Evolutionary conservation across 768 basidiomycete genomes (phyloP).

Genomic region (Suillus hirtellus): DNA sequence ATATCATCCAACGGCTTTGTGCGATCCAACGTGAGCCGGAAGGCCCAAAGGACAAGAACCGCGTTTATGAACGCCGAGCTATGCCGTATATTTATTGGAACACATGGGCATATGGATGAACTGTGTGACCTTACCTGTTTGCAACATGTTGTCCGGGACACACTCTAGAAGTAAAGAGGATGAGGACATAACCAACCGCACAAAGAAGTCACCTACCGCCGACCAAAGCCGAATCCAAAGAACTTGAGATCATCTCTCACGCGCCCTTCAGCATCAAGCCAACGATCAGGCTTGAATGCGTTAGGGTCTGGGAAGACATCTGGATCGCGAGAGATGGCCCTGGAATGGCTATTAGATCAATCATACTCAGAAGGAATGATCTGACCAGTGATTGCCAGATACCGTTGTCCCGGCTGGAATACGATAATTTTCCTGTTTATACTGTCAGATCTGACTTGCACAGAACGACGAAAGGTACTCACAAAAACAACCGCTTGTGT

Average conservation of each 20-base stretch:
- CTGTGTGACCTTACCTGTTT: constrained; percentile 1
- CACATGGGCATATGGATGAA: not conserved
- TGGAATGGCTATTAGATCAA: constrained; percentile 4
- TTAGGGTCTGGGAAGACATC: constrained; percentile 40
- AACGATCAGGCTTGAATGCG: constrained; percentile 54
- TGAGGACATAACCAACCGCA: not conserved
- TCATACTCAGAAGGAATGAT: not conserved
- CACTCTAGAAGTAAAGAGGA: constrained; percentile 27
- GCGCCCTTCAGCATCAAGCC: constrained; percentile 45
- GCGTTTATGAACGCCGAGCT: constrained; percentile 6
- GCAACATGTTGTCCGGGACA: constrained; percentile 8
- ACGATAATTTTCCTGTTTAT: constrained; percentile 31
- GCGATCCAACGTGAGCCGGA: constrained; percentile 36
- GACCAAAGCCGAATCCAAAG: constrained; percentile 57
- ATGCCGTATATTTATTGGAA: not conserved
- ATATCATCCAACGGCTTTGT: constrained; percentile 51
- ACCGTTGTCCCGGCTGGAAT: constrained; percentile 37
- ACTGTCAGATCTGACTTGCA: not conserved
- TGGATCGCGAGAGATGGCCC: constrained; percentile 28
- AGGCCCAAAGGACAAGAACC: constrained; percentile 4
- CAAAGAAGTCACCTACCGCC: constrained; percentile 18
- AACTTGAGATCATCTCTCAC: constrained; percentile 49
- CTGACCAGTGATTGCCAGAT: constrained; percentile 33
- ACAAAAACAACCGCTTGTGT: constrained; percentile 28
- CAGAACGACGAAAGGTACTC: not conserved